These are phyloP conservation scores for Neospermospora avenae DNA, from an alignment of 2,329 filamentous ascomycete genomes.

Conservation along the genomic window DNA sequence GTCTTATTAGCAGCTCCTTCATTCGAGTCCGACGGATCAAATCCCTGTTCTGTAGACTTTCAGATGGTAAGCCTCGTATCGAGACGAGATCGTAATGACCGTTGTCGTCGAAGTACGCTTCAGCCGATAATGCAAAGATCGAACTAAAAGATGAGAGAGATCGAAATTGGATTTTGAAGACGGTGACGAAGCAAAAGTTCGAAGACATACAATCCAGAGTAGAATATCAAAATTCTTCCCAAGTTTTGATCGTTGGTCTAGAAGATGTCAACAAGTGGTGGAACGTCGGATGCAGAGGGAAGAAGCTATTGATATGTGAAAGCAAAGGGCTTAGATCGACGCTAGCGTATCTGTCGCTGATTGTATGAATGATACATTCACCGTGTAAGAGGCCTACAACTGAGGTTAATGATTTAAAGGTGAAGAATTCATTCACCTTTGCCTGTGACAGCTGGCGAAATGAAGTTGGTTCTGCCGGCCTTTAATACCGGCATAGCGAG, in stretches of 20 bases:
- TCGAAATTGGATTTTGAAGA: background rate
- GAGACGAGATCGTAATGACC: background rate
- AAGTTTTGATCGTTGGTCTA: background rate
- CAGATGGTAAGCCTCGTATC: background rate
- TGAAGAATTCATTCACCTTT: too few species aligned
- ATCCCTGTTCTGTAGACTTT: background rate
- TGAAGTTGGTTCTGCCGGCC: too few species aligned
- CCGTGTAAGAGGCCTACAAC: background rate
- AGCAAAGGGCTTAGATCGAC: background rate
- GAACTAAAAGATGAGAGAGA: too few species aligned
- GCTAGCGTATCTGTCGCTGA: background rate
- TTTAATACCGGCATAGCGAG: too few species aligned
- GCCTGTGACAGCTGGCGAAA: too few species aligned
- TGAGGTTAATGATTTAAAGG: background rate
- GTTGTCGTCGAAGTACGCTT: background rate
- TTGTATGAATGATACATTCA: background rate
- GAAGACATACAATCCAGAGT: background rate
- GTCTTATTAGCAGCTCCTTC: background rate
- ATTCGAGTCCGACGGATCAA: background rate
- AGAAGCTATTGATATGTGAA: background rate
- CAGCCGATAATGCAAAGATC: background rate
- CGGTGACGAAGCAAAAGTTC: background rate
- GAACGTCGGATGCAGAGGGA: background rate
- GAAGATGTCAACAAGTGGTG: background rate
- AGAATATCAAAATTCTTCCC: background rate